Percentiles rank a stretch among this genome's conserved stretches.
phyloP scores from a whole-genome alignment of 805 yeast species.

The Spathaspora girioi region DNA sequence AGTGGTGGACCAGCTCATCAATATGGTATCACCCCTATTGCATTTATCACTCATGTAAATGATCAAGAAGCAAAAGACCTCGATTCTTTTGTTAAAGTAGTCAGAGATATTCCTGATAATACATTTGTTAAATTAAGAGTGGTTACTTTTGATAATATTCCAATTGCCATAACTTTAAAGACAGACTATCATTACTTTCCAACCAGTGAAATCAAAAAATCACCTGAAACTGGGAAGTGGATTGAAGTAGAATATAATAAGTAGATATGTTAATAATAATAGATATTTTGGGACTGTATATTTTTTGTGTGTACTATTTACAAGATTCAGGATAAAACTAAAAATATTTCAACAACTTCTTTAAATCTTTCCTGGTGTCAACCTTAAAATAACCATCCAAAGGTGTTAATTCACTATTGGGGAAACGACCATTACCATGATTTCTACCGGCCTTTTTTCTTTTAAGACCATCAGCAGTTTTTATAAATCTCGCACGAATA shows the following conservation, averaged over 20 bases:
- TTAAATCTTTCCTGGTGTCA: conserved; percentile 33
- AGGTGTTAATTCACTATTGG: conserved; percentile 53
- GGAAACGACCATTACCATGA: conserved; percentile 92
- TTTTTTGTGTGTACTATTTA: not conserved
- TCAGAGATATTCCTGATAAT: conserved; percentile 69
- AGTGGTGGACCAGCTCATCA: conserved; percentile 86
- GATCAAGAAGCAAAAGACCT: conserved; percentile 69
- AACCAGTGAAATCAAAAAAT: conserved; percentile 57
- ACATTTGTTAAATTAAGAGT: conserved; percentile 78
- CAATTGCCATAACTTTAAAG: conserved; percentile 80
- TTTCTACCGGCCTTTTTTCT: conserved; percentile 73
- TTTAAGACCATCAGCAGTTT: conserved; percentile 60
- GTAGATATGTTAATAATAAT: not conserved
- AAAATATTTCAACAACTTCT: conserved; percentile 26
- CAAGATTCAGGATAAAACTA: not conserved
- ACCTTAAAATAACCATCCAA: conserved; percentile 60
- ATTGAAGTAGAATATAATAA: conserved; percentile 44
- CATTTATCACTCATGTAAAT: conserved; percentile 86
- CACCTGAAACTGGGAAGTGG: conserved; percentile 42
- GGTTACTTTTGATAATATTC: conserved; percentile 82
- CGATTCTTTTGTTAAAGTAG: conserved; percentile 61
- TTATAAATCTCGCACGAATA: conserved; percentile 82
- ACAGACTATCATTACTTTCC: conserved; percentile 89
- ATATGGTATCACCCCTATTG: conserved; percentile 73
- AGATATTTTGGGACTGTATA: not conserved